A percentile compares a stretch with the other conserved stretches of the same genome.
Conservation (phyloP, 768 basidiomycete species). For the Lentinus brumalis region DNA sequence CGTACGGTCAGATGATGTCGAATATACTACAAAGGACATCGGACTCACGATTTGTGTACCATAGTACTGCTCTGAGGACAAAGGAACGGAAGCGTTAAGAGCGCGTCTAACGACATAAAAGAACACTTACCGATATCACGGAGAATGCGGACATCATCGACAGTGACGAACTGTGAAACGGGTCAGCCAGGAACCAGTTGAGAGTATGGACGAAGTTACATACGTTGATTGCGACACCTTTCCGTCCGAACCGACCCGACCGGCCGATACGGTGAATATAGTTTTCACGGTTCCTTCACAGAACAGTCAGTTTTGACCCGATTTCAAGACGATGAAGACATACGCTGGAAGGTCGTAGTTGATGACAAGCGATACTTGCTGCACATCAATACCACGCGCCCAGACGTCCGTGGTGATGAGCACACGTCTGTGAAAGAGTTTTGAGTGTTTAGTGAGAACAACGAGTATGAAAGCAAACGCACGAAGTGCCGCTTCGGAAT, state of each 20-base stretch:
- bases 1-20: conserved; percentile 18
- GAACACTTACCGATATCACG: conserved; percentile 85
- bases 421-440: conserved; percentile 62
- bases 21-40: conserved; percentile 20
- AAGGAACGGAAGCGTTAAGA: background rate
- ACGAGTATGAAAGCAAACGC: conserved; percentile 34
- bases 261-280: conserved; percentile 99
- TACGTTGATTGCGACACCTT: conserved; percentile 99
- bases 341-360: conserved; percentile 96
- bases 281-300: conserved; percentile 88
- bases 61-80: conserved; percentile 85
- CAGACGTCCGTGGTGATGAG: conserved; percentile 96
- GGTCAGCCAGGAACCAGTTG: background rate
- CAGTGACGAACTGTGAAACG: conserved; percentile 77
- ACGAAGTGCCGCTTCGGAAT: conserved; percentile 92
- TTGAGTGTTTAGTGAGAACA: conserved; percentile 3
- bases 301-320: background rate
- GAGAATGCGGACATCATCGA: conserved; percentile 94
- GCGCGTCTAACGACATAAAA: background rate
- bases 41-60: conserved; percentile 83
- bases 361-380: conserved; percentile 96
- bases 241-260: conserved; percentile 97
- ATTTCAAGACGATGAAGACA: conserved; percentile 32
- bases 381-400: conserved; percentile 98
- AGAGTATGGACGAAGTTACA: conserved; percentile 28